Base-by-base conservation (phyloP, 768 basidiomycete genomes). In the Trametes cubensis region DNA sequence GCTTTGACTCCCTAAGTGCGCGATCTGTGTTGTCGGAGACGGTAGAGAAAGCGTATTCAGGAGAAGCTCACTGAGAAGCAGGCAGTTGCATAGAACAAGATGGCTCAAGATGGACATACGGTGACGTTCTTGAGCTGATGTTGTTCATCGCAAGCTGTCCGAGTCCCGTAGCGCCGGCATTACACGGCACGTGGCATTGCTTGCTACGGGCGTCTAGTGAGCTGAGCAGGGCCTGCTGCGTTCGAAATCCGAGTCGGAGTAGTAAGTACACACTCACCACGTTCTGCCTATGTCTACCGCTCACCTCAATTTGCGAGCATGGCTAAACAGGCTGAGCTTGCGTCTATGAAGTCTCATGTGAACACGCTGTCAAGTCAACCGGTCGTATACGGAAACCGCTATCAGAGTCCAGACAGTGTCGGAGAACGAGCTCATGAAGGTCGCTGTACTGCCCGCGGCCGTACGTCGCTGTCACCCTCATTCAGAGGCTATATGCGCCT, bases 351-450 rank as follows among this genome's bases (percentile, higher is more conserved):
- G 68, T 82, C 82, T 3, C 86, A 88, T 63, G 72, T 85, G 58
- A 86, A 84, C 63, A 85, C 84, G 14, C 70, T 94, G 66, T 79
- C 84, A 0, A 76, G 80, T 2, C 88, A 91, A 72, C 87, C 88
- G 25, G 80, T 93, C 60, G 79, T 77, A 4, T 93, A 86, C 69
- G 73, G 78, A 41, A 85, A 93, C 74, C 87, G 91, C 74, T 92
- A 90, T 74, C 88, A n/a, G n/a, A n/a, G n/a, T n/a, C n/a, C n/a
- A n/a, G n/a, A n/a, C n/a, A n/a, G n/a, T n/a, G n/a, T n/a, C n/a
- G n/a, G n/a, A n/a, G n/a, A n/a, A n/a, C n/a, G n/a, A n/a, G n/a
- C n/a, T n/a, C n/a, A n/a, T n/a, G n/a, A n/a, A n/a, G n/a, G n/a
- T n/a, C n/a, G n/a, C n/a, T n/a, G n/a, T n/a, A n/a, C n/a, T n/a